A percentile compares a stretch with the other conserved stretches of the same genome.
These are phyloP conservation scores for Blastocystis sp. DNA, from an alignment of 352 stramenopile species.

Conservation along the genomic window DNA sequence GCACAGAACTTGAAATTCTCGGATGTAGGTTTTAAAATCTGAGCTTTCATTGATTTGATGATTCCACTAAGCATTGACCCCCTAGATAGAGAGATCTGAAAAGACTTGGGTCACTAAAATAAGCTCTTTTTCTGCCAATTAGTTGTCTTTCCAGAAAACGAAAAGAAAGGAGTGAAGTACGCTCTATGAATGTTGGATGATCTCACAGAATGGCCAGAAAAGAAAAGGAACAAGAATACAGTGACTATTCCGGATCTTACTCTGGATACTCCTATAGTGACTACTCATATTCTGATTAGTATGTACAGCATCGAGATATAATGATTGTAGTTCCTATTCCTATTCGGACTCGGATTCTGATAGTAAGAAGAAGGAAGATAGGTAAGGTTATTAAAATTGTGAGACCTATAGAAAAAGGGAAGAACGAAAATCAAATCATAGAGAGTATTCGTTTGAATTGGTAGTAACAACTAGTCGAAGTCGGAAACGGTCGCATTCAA, in stretches of 20 bases:
- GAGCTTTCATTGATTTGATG: constrained; percentile 18
- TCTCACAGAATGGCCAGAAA: constrained; percentile 1
- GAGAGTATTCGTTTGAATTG: background rate
- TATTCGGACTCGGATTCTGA: constrained; percentile 42
- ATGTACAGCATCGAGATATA: background rate
- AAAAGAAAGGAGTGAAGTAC: too few relatives aligned
- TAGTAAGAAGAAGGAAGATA: constrained; percentile 9
- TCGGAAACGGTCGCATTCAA: background rate
- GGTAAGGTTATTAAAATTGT: background rate
- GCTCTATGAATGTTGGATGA: background rate
- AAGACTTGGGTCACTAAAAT: too few relatives aligned
- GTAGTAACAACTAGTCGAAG: too few relatives aligned
- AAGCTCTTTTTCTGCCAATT: too few relatives aligned
- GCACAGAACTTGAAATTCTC: constrained; percentile 69
- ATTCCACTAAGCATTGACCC: constrained; percentile 5
- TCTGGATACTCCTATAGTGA: constrained; percentile 54
- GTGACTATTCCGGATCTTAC: constrained; percentile 43
- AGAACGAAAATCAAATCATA: background rate
- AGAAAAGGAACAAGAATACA: constrained; percentile 45
- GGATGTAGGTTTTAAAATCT: constrained; percentile 60
- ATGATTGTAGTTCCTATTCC: constrained; percentile 54
- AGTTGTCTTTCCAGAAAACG: background rate
- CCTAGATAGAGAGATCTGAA: background rate
- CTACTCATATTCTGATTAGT: constrained; percentile 55
- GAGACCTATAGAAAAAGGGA: background rate